phyloP scores from a whole-genome alignment of 352 stramenopile genomes.

The Pythium biforme region DNA sequence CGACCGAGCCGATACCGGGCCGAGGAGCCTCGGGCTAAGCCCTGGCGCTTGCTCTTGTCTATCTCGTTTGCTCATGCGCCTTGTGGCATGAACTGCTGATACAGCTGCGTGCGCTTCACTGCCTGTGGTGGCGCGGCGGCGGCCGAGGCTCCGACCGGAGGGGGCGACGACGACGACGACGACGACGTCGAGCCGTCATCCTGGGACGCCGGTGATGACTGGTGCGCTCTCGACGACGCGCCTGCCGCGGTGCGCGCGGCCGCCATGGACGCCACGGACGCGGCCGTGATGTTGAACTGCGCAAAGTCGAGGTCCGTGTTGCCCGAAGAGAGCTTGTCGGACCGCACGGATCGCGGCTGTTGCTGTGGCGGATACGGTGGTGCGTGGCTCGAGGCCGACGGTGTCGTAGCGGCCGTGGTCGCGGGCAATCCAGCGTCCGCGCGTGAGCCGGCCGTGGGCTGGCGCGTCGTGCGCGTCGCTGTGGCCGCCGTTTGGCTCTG shows the following conservation, averaged over 20 bases:
- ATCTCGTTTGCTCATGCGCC: conserved; percentile 13
- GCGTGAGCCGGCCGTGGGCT: conserved; percentile 13
- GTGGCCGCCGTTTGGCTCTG: conserved; percentile 17
- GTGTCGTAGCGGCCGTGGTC: background rate
- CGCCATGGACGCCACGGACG: background rate
- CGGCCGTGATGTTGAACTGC: background rate
- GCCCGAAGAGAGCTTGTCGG: conserved; percentile 14
- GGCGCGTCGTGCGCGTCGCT: background rate
- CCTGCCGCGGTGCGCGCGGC: background rate
- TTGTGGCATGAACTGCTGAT: conserved; percentile 25
- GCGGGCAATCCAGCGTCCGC: conserved; percentile 4
- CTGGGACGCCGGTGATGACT: background rate
- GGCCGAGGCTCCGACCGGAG: background rate
- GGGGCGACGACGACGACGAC: background rate
- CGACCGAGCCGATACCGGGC: too few relatives aligned
- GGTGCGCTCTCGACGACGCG: background rate
- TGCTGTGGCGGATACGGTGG: background rate
- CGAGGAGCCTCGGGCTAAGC: too few relatives aligned
- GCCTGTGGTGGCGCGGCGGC: background rate
- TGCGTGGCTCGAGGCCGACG: background rate
- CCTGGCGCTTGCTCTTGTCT: too few relatives aligned
- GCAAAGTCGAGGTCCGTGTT: conserved; percentile 17
- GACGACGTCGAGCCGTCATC: background rate
- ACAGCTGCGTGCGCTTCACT: conserved; percentile 19
- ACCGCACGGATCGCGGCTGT: background rate